These are phyloP conservation scores for Neurospora sp. DNA, from an alignment of 495 filamentous ascomycete genomes.

Conservation along the genomic window DNA sequence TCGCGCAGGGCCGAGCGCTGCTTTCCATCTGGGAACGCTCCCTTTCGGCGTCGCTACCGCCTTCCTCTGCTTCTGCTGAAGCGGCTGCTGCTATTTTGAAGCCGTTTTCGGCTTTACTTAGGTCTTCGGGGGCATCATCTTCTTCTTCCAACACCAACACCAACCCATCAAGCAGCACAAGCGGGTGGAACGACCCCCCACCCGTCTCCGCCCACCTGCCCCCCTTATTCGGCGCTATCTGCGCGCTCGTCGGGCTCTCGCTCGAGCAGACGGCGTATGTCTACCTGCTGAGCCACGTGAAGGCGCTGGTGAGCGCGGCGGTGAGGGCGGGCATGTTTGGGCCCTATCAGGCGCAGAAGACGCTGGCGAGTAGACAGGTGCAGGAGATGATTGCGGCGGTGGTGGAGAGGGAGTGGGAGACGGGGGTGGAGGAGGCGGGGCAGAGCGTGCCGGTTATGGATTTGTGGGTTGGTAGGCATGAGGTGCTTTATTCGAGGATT, in stretches of 20 bases:
- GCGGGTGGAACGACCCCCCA: constrained; percentile 13
- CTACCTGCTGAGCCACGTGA: constrained; percentile 79
- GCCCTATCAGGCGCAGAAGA: constrained; percentile 77
- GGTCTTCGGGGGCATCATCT: background rate
- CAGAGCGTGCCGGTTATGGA: constrained; percentile 82
- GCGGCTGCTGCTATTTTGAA: constrained; percentile 13
- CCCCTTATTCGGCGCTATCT: constrained; percentile 70
- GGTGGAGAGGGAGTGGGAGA: constrained; percentile 48
- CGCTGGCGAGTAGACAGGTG: constrained; percentile 59
- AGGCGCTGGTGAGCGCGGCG: constrained; percentile 78
- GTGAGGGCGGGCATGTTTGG: constrained; percentile 84
- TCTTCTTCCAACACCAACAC: background rate
- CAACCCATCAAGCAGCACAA: background rate
- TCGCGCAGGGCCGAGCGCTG: constrained; percentile 77
- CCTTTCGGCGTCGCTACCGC: constrained; percentile 27
- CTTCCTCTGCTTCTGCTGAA: background rate
- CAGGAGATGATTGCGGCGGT: constrained; percentile 50
- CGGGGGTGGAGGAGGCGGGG: constrained; percentile 62
- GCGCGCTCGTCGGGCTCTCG: constrained; percentile 49
- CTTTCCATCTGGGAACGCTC: constrained; percentile 83
- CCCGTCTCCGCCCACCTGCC: constrained; percentile 57
- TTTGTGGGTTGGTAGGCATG: constrained; percentile 90
- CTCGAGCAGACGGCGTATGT: constrained; percentile 64
- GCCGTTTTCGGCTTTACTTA: constrained; percentile 26
- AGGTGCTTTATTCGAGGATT: constrained; percentile 89